Base-by-base conservation (phyloP, 1,284 basidiomycete genomes). In the Thelephora terrestris region DNA sequence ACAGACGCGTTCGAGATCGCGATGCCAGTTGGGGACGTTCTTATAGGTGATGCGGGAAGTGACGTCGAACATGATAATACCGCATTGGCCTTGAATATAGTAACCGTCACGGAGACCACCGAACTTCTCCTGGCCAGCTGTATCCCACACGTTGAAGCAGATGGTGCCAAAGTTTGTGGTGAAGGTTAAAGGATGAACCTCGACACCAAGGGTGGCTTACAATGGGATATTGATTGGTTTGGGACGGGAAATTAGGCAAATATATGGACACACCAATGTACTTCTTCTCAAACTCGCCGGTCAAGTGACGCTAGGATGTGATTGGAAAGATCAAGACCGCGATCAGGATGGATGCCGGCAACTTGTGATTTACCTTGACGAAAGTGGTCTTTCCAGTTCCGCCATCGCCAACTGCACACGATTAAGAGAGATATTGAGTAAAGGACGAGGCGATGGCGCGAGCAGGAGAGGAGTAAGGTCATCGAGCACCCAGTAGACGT, bases 61-160 rank as follows among this genome's bases (percentile, higher is more conserved):
- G 54, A 99, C 96, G 67, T 99, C 96, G 73, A 99, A 99, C 96
- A 99, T 99, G 83, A 99, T 99, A 76, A 99, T 99, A 65, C 96
- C 96, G 64, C 94, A 99, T 71, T 99, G 94, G 60, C 96, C 96
- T 70, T 96, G 93, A 67, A 97, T 96, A 73, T 97, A 97, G 74
- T 96, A 96, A 47, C 93, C 93, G 70, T 96, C 93, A 58, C 94
- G 90, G 55, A 97, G 86, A 64, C 93, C 93, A 75, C 94, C 93
- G 59, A 99, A 99, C 76, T 99, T 99, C 74, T 99, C 96, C 75
- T 99, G 96, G 47, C 96, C 96, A 49, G 96, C 96, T 39, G 96
- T 99, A 71, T 99, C 96, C 96, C 96, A 99, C 49, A 98, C 95
- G 69, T 99, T 99, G 83, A 99, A 99, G 76, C 89, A 90, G 74